Percentiles rank a stretch among this genome's conserved stretches.
These are phyloP conservation scores for Babesia sp. DNA, from an alignment of 169 alveolate genomes.

Conservation along the genomic window DNA sequence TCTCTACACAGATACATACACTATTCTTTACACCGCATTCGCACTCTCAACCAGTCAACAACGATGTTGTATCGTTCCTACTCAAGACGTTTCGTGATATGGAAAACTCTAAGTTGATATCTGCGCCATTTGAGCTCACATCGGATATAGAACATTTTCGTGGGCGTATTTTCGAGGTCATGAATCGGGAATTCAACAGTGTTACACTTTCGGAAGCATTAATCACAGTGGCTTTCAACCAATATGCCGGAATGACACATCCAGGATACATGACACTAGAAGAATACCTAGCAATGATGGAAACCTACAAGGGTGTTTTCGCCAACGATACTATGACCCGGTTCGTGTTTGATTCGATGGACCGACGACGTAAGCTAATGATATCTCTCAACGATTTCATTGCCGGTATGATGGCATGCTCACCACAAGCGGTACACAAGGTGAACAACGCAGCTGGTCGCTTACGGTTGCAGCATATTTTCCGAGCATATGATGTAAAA, in stretches of 20 bases:
- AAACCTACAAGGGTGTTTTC: slow-evolving; percentile 53
- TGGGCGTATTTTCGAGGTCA: slow-evolving; percentile 16
- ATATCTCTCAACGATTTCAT: slow-evolving; percentile 69
- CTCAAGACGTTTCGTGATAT: slow-evolving; percentile 26
- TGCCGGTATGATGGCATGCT: slow-evolving; percentile 77
- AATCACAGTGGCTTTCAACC: slow-evolving; percentile 63
- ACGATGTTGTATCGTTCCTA: slow-evolving; percentile 20
- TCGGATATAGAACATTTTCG: slow-evolving; percentile 36
- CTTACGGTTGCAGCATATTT: slow-evolving; percentile 73
- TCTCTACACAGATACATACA: neutral
- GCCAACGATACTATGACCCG: slow-evolving; percentile 58
- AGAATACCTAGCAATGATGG: slow-evolving; percentile 47
- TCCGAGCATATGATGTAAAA: slow-evolving; percentile 74
- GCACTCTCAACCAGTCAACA: slow-evolving; percentile 22
- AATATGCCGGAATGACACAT: slow-evolving; percentile 45
- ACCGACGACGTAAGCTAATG: slow-evolving; percentile 60
- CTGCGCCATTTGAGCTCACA: slow-evolving; percentile 36
- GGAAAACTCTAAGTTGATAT: slow-evolving; percentile 27
- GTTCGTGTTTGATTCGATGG: slow-evolving; percentile 73
- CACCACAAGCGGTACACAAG: slow-evolving; percentile 70
- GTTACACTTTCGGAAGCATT: slow-evolving; percentile 28
- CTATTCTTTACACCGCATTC: slow-evolving; percentile 24
- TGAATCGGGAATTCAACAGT: slow-evolving; percentile 20
- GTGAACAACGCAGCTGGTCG: slow-evolving; percentile 62
- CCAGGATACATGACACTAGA: slow-evolving; percentile 56